Percentiles rank a stretch among this genome's conserved stretches.
phyloP scores from a whole-genome alignment of 2,329 filamentous ascomycete genomes.

The Huntiella omanensis region DNA sequence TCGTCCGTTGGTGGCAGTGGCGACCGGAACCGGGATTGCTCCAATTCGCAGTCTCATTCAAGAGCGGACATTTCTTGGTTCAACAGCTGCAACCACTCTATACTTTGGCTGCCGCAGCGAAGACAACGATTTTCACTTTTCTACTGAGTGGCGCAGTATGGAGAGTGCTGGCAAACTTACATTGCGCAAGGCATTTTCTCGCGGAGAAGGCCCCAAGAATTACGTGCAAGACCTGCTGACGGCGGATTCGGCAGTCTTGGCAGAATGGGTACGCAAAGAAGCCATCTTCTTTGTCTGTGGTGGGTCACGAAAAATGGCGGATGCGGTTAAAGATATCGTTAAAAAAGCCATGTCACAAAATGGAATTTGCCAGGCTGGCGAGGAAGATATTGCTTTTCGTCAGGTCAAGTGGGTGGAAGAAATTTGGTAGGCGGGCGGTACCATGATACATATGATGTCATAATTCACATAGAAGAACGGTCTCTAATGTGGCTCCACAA shows the following conservation, averaged over 20 bases:
- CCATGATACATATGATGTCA: not conserved
- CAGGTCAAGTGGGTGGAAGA: conserved; percentile 35
- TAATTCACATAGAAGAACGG: not conserved
- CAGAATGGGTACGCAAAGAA: conserved; percentile 18
- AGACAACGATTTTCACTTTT: conserved; percentile 63
- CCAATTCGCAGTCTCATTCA: conserved; percentile 68
- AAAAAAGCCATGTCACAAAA: conserved; percentile 27
- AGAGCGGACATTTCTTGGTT: conserved; percentile 36
- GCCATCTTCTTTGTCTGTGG: conserved; percentile 36
- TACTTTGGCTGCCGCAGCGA: conserved; percentile 74
- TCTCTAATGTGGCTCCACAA: not conserved
- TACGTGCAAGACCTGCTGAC: conserved; percentile 23
- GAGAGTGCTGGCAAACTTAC: conserved; percentile 14
- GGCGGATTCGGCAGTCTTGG: conserved; percentile 17
- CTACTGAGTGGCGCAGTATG: conserved; percentile 45
- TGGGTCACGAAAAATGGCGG: conserved; percentile 38
- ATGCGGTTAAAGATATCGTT: conserved; percentile 32
- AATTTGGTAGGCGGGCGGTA: conserved; percentile 28
- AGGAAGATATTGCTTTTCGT: conserved; percentile 21
- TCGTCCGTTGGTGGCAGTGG: conserved; percentile 55
- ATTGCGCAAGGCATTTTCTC: conserved; percentile 29
- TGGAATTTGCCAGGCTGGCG: conserved; percentile 18
- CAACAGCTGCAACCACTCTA: conserved; percentile 29
- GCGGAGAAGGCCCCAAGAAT: conserved; percentile 26
- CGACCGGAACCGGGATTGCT: conserved; percentile 72